Conservation (phyloP, 495 filamentous ascomycete species). For the Annulohypoxylon moriforme region DNA sequence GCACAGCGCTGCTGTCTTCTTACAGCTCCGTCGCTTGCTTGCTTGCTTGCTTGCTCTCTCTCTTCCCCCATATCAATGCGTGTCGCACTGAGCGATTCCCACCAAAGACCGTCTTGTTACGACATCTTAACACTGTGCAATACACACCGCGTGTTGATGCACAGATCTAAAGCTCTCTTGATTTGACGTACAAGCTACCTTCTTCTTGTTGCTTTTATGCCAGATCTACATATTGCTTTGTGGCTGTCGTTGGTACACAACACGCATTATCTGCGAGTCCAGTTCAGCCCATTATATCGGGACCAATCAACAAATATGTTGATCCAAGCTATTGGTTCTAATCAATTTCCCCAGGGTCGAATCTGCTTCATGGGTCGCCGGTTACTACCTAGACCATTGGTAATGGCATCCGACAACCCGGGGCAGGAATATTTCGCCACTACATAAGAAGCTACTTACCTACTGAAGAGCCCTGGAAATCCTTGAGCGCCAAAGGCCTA, state of each 20-base stretch:
- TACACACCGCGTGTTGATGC: conserved; percentile 5
- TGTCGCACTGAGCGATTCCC: background rate
- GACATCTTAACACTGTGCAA: background rate
- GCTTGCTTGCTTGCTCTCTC: background rate
- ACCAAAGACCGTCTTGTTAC: background rate
- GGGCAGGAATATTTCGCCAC: background rate
- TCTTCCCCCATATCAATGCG: conserved; percentile 4
- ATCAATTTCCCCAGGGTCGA: conserved; percentile 27
- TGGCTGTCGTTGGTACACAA: conserved; percentile 33
- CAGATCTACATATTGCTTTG: conserved; percentile 28
- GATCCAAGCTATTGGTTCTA: conserved; percentile 19
- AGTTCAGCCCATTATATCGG: conserved; percentile 34
- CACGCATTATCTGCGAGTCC: conserved; percentile 25
- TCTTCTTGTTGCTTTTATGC: conserved; percentile 16
- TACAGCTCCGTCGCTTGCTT: conserved; percentile 10
- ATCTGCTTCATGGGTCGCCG: background rate
- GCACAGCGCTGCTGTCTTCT: conserved; percentile 18
- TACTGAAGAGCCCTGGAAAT: background rate
- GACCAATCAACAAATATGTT: conserved; percentile 33
- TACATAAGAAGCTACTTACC: conserved; percentile 5
- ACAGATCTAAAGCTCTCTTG: conserved; percentile 7
- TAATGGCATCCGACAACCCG: conserved; percentile 9
- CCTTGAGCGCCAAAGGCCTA: background rate
- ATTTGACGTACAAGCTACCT: conserved; percentile 5
- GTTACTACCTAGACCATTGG: conserved; percentile 2